phyloP scores from a whole-genome alignment of 441 rosid genomes.

The Pelargonium myrrhifolium region DNA sequence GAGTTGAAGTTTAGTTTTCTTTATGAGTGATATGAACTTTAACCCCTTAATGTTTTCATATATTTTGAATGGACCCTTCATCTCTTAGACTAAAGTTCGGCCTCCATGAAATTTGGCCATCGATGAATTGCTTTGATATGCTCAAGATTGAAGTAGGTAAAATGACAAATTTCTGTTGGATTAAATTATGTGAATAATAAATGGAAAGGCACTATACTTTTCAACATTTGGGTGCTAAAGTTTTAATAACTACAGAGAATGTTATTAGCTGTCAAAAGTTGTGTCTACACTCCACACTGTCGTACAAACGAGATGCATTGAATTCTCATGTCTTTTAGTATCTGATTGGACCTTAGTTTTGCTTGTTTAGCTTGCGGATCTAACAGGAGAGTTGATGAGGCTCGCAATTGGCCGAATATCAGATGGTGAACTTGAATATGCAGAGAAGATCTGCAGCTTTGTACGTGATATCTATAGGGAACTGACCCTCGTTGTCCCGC shows the following conservation, averaged over 20 bases:
- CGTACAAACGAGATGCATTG: too few species aligned
- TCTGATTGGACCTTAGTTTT: not conserved
- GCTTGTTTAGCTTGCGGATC: slow-evolving; percentile 70
- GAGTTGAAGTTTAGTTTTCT: not conserved
- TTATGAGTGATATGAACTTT: not conserved
- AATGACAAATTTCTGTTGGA: not conserved
- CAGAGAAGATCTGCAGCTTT: slow-evolving; percentile 66
- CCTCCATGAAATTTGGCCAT: not conserved
- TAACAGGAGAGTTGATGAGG: slow-evolving; percentile 13
- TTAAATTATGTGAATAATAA: too few species aligned
- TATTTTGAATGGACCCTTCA: not conserved
- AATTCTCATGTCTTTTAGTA: too few species aligned
- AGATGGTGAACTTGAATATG: slow-evolving; percentile 75
- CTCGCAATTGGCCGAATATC: slow-evolving; percentile 86
- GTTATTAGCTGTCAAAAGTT: too few species aligned
- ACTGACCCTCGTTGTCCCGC: slow-evolving; percentile 63
- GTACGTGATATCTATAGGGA: slow-evolving; percentile 81
- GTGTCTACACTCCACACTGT: too few species aligned
- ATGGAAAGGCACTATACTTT: too few species aligned
- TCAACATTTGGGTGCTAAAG: too few species aligned
- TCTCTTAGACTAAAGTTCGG: not conserved
- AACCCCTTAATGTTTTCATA: not conserved
- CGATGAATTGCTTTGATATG: not conserved
- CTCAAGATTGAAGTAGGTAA: not conserved
- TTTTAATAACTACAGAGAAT: too few species aligned